Percentiles rank a stretch among this genome's conserved stretches.
Conservation (phyloP, 2,329 filamentous ascomycete genomes). For the Tolypocladium pustulatum region DNA sequence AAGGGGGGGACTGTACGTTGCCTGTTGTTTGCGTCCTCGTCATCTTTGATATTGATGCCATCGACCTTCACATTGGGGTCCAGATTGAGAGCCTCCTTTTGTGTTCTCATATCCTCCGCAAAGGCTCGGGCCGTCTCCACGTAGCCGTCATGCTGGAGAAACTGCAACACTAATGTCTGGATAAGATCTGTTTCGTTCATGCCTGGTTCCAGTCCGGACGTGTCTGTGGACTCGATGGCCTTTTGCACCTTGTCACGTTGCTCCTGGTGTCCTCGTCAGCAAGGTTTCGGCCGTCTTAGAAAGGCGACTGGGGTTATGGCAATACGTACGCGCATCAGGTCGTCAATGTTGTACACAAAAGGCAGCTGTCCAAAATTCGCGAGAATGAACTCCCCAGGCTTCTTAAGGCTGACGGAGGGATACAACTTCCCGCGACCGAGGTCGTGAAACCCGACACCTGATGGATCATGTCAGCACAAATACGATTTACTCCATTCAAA, state of each 20-base stretch:
- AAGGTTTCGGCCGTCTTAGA: neutral
- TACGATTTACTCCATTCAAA: neutral
- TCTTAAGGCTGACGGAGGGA: slow-evolving; percentile 56
- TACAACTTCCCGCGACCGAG: slow-evolving; percentile 54
- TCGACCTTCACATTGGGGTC: slow-evolving; percentile 41
- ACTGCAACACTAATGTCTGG: slow-evolving; percentile 74
- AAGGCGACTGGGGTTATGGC: neutral
- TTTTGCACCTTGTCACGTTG: slow-evolving; percentile 48
- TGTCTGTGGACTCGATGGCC: slow-evolving; percentile 48
- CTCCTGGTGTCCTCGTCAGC: slow-evolving; percentile 29
- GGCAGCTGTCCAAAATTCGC: slow-evolving; percentile 62
- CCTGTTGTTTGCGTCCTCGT: slow-evolving; percentile 75
- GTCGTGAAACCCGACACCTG: slow-evolving; percentile 62
- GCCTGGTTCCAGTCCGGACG: slow-evolving; percentile 50
- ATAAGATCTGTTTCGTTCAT: slow-evolving; percentile 68
- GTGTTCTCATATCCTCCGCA: slow-evolving; percentile 65
- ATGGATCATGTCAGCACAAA: slow-evolving; percentile 1
- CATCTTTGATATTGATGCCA: slow-evolving; percentile 62
- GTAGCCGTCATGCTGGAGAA: slow-evolving; percentile 89
- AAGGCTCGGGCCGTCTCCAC: slow-evolving; percentile 88
- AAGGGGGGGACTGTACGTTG: slow-evolving; percentile 52
- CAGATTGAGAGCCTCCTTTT: slow-evolving; percentile 59
- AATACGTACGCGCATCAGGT: slow-evolving; percentile 59
- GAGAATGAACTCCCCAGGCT: slow-evolving; percentile 47
- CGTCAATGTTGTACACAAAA: slow-evolving; percentile 87